Evolutionary conservation across 768 basidiomycete species (phyloP), one percentile per base, ranked within the genome.

Genomic region (Kwoniella botswanensis): DNA sequence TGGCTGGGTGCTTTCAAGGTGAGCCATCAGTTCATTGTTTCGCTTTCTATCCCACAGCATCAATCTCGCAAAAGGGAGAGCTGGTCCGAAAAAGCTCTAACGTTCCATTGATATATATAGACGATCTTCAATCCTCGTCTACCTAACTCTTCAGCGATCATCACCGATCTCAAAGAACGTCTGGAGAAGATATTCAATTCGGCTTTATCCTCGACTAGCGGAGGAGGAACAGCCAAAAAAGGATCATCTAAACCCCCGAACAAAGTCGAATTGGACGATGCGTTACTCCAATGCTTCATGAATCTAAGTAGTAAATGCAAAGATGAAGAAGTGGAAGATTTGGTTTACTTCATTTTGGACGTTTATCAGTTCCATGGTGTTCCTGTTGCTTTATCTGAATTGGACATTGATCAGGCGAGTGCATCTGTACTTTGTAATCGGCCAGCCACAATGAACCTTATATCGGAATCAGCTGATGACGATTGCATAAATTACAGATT

Each of bases 1-100:
- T 98, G 97, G 97, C 86, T 99, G 2, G 96, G 97, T 1, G 94
- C 91, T 22, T 98, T 97, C 88, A 98, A 98, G 89, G 95, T 94
- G 61, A 43, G 86, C 76, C 3, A 22, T 17, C 10, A 12, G 11
- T 46, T 9, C 43, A n/a, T 13, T n/a, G 9, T 35, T n/a, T 29
- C 50, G 15, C 29, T 10, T 26, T 55, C 29, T 26, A 10, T 64
- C 17, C 21, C 24, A 35, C 35, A 35, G 35, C 4, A 35, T 35
- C 35, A 3, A 35, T 35, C 4, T 35, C 35, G 35, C 35, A 35
- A 3, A 35, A 35, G 35, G 7, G 35, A 35, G 7, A 35, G 35
- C 35, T 35, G 4, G 35, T 35, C 35, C 35, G 35, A 35, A 35
- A 35, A 35, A 35, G 35, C 35, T 35, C 54, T 65, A 26, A 61